Evolutionary conservation across 2,329 filamentous ascomycete species (phyloP), one percentile per base, ranked within the genome.

Genomic region (Xylariaceae sp.): DNA sequence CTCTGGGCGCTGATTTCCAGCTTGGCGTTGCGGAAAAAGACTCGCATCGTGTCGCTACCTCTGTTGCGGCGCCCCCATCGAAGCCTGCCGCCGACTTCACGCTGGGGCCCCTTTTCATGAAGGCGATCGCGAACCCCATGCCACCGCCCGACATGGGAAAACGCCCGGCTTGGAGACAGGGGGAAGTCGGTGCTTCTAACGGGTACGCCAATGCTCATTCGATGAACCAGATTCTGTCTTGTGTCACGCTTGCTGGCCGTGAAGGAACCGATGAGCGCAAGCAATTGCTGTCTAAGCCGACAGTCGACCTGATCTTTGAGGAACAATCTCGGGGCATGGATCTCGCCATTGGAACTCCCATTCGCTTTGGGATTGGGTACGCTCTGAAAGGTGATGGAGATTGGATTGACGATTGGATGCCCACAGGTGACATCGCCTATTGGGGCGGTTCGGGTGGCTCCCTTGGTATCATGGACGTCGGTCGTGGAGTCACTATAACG

Each of bases 171-270:
- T 79, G 77, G 67, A 69, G 75, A 18, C 58, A 59, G 0, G 67
- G 71, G 2, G 75, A 77, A 42, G 60, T 79, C 6, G 76, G 76
- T 0, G 72, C 73, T 0, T 58, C 65, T 1, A 79, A 78, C 53
- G 79, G 78, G 1, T 73, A 78, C 46, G 59, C 64, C 1, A 82
- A 81, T 55, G 75, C 78, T 9, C 67, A 72, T 3, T 70, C 68
- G 0, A 42, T 81, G 20, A 73, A 70, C 5, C 67, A 67, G 1
- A 75, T 81, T 16, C 64, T 77, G 6, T 75, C 74, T 6, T 26
- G 33, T 13, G 91, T 97, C 36, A 96, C 89, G 53, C 81, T 65
- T 3, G 63, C 57, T 0, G 58, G 54, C 6, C 26, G 11, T 10
- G 55, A 60, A 11, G 32, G 33, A 7, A 16, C 9, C 13, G 10